phyloP scores from a whole-genome alignment of 768 basidiomycete species.

The Boletus subparvulus region DNA sequence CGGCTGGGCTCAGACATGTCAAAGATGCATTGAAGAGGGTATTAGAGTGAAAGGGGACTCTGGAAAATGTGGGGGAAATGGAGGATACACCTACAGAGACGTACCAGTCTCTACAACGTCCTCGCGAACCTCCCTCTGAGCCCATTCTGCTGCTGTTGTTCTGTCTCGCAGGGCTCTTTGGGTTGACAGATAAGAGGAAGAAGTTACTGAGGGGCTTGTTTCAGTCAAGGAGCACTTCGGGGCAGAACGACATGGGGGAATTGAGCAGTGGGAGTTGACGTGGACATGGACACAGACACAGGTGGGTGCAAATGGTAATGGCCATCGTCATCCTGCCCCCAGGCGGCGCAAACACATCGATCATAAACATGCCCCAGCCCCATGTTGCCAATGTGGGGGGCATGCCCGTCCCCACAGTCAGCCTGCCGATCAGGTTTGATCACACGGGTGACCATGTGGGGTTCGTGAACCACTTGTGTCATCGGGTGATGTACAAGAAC shows the following conservation, averaged over 20 bases:
- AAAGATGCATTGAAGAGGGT: too few relatives aligned
- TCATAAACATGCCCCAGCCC: background rate
- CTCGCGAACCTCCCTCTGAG: too few relatives aligned
- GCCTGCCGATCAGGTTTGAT: constrained; percentile 40
- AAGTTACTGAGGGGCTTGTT: constrained; percentile 44
- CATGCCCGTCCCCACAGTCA: constrained; percentile 22
- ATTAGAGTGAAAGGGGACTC: too few relatives aligned
- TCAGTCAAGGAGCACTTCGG: constrained; percentile 41
- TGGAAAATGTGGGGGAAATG: too few relatives aligned
- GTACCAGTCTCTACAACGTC: too few relatives aligned
- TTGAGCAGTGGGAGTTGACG: constrained; percentile 15
- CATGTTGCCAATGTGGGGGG: background rate
- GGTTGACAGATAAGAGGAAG: constrained; percentile 35
- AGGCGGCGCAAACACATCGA: background rate
- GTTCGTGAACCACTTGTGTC: constrained; percentile 67
- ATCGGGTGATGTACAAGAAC: constrained; percentile 56
- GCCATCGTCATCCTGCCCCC: constrained; percentile 25
- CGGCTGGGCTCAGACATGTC: too few relatives aligned
- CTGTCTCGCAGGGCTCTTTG: constrained; percentile 22
- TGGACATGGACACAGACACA: constrained; percentile 12
- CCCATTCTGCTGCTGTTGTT: constrained; percentile 22
- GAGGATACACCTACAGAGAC: too few relatives aligned
- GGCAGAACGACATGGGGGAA: constrained; percentile 11
- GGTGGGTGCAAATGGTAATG: constrained; percentile 18
- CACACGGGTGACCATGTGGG: constrained; percentile 41